Evolutionary conservation across 1,284 basidiomycete species (phyloP).

Genomic region (Cutaneotrichosporon dermatis): DNA sequence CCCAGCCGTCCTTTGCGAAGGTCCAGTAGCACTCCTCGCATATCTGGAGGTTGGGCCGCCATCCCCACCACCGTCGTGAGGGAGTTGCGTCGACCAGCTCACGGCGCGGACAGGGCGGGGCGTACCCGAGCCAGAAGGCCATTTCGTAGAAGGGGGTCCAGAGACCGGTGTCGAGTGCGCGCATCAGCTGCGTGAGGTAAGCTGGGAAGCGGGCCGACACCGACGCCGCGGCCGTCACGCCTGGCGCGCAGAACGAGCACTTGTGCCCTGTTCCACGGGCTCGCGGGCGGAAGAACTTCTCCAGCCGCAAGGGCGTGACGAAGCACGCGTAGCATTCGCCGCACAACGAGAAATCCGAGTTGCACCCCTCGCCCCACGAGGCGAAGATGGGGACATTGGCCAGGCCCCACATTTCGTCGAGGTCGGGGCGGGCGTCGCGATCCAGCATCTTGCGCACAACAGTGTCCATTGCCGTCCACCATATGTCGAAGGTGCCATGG

Average conservation of each 20-base stretch:
- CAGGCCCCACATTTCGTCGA: neutral
- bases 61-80: neutral
- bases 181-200: neutral
- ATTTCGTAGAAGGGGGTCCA: conserved; percentile 1
- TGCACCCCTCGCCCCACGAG: neutral
- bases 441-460: neutral
- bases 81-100: neutral
- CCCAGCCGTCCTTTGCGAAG: neutral
- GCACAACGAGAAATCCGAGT: neutral
- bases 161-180: neutral
- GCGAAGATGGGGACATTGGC: neutral
- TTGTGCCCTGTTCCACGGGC: neutral
- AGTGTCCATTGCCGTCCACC: neutral
- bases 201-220: neutral
- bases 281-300: neutral
- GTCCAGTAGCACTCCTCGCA: conserved; percentile 2
- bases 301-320: neutral
- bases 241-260: neutral
- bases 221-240: neutral
- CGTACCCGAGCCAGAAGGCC: neutral
- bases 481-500: neutral
- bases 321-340: neutral
- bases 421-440: neutral
- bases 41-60: conserved; percentile 3
- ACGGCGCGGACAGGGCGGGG: neutral